phyloP scores from a whole-genome alignment of 495 filamentous ascomycete species.

The Friedmanniomyces simplex region DNA sequence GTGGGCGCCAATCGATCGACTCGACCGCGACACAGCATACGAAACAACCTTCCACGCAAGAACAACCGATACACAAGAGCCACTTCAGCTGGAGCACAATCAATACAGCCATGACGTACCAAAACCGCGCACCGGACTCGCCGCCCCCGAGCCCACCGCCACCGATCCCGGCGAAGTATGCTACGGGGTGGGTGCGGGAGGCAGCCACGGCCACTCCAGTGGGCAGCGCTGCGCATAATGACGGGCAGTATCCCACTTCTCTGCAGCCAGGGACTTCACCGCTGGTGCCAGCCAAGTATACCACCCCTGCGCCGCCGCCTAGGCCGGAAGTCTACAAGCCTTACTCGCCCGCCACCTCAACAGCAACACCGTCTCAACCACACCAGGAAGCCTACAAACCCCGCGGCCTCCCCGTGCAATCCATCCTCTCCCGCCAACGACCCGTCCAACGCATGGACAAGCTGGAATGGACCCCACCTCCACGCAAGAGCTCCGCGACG shows the following conservation, averaged over 20 bases:
- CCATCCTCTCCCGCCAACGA: constrained; percentile 17
- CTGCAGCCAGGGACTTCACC: constrained; percentile 4
- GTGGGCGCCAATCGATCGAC: constrained; percentile 7
- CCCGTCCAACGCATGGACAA: constrained; percentile 13
- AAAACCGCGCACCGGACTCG: constrained; percentile 3
- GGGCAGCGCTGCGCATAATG: background rate
- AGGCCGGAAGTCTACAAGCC: background rate
- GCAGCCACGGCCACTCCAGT: background rate
- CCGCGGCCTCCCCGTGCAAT: constrained; percentile 14
- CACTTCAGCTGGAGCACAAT: constrained; percentile 24
- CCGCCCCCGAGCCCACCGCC: constrained; percentile 11
- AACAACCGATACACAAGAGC: background rate
- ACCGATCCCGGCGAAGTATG: constrained; percentile 11
- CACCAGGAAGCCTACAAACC: background rate
- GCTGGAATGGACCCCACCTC: constrained; percentile 12
- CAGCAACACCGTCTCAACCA: background rate
- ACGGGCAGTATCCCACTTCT: background rate
- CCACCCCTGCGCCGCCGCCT: background rate
- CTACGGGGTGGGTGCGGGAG: background rate
- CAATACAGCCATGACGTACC: constrained; percentile 4
- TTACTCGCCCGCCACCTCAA: background rate
- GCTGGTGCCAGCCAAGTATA: constrained; percentile 9
- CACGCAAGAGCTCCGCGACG: background rate
- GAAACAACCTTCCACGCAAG: background rate
- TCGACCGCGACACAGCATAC: background rate